Evolutionary conservation across 768 basidiomycete genomes (phyloP), one percentile per base, ranked within the genome.

Genomic region (Pleurotus platypus): DNA sequence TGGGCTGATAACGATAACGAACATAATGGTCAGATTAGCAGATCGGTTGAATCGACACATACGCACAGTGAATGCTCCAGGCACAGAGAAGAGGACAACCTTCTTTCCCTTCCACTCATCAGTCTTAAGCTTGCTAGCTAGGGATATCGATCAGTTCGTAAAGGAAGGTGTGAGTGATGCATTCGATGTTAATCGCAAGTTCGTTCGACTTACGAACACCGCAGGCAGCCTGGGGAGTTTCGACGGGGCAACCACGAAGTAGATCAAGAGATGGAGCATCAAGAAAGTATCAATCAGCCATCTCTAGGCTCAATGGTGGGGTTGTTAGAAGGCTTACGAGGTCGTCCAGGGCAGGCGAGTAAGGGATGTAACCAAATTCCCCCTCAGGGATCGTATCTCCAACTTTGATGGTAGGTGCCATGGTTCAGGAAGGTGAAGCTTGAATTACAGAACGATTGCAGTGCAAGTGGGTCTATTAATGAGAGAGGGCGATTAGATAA

Each of bases 61-160:
- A 24, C 85, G 58, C 60, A 90, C 89, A 13, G 89, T 89, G 75
- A 91, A 90, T 13, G 89, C 88, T 46, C 90, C 90, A 15, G 90
- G 90, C 35, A 91, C 88, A 57, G 87, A 76, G 68, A 92, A 79
- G 53, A 92, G 65, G 38, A 92, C 86, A 51, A 92, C 87, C 68
- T 87, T 89, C 77, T 92, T 92, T 65, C 85, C 86, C 69, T 86
- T 86, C 87, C 87, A 91, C 47, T 80, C 76, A 57, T 84, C 74
- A 24, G 82, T 89, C 39, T 70, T 72, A 60, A 90, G 71, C 40
- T 73, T 73, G 46, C 71, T 69, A 38, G 84, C 87, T 88, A 66
- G 27, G 53, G 37, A 22, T 55, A 57, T 15, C 13, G 24, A 48
- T 20, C 15, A 51, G 30, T 35, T 35, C 30, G 9, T 30, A 11